A percentile compares a stretch with the other conserved stretches of the same genome.
Conservation (phyloP, 768 basidiomycete species). For the Dendrothele bispora region DNA sequence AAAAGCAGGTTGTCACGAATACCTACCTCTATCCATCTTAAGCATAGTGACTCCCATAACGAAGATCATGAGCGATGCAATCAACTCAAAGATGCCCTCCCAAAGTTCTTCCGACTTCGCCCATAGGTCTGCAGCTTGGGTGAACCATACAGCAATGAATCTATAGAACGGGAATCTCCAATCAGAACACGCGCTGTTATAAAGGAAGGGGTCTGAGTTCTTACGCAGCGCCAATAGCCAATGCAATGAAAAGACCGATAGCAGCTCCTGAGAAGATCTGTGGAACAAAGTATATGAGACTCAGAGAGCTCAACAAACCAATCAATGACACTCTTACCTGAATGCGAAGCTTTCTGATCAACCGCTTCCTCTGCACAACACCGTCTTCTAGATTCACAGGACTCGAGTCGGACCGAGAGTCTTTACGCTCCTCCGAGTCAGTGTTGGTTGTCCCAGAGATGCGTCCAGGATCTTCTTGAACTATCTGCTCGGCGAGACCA, state of each 20-base stretch:
- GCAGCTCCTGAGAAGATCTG: constrained; percentile 79
- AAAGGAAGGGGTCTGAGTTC: constrained; percentile 9
- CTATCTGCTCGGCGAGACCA: constrained; percentile 86
- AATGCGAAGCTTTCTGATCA: constrained; percentile 68
- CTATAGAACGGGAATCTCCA: constrained; percentile 18
- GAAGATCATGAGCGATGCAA: constrained; percentile 82
- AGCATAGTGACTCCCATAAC: constrained; percentile 94
- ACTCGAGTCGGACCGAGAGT: constrained; percentile 21
- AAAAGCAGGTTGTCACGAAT: no score
- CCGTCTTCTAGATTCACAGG: constrained; percentile 28
- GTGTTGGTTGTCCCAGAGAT: constrained; percentile 12
- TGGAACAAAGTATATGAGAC: background rate
- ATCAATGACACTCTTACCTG: constrained; percentile 59
- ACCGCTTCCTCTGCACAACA: constrained; percentile 32
- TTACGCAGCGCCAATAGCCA: constrained; percentile 81
- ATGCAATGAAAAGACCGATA: constrained; percentile 74
- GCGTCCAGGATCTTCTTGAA: constrained; percentile 37
- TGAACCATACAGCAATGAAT: constrained; percentile 96
- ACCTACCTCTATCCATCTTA: constrained; percentile 77
- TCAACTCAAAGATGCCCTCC: constrained; percentile 84
- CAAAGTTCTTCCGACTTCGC: constrained; percentile 81
- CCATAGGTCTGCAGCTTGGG: constrained; percentile 84
- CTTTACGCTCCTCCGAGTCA: constrained; percentile 20
- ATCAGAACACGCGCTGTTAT: no score
- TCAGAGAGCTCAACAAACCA: background rate